These are phyloP conservation scores for Gymnopilus junonius DNA, from an alignment of 768 basidiomycete genomes.

Conservation along the genomic window DNA sequence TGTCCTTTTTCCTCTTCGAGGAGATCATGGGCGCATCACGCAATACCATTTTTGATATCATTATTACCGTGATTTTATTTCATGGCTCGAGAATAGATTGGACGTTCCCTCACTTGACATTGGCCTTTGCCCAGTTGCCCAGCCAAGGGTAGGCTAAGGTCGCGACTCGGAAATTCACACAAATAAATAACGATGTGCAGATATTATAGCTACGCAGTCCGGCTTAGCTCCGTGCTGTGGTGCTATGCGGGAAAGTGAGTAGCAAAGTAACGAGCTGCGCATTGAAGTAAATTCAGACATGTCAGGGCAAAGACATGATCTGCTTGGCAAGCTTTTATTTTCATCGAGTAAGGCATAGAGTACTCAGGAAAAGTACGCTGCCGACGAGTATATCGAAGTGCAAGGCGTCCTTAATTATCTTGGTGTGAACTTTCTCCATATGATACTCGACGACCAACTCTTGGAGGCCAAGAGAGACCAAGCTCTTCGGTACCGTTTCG, in stretches of 20 bases:
- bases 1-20: neutral
- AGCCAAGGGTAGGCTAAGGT: neutral
- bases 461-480: neutral
- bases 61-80: neutral
- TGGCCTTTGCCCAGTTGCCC: neutral
- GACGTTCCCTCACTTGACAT: no score
- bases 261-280: neutral
- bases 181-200: neutral
- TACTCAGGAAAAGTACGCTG: neutral
- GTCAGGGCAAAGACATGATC: neutral
- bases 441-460: neutral
- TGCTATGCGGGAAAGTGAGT: neutral
- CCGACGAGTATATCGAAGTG: neutral
- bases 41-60: neutral
- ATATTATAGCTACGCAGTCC: conserved; percentile 1
- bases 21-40: neutral
- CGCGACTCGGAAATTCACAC: neutral
- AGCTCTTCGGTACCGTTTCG: neutral
- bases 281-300: neutral
- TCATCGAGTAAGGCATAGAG: neutral
- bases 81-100: no score
- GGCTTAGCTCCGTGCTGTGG: neutral
- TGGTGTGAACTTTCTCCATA: neutral
- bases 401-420: neutral
- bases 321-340: neutral